phyloP scores from a whole-genome alignment of 768 basidiomycete genomes.

The Mrakia blollopis region DNA sequence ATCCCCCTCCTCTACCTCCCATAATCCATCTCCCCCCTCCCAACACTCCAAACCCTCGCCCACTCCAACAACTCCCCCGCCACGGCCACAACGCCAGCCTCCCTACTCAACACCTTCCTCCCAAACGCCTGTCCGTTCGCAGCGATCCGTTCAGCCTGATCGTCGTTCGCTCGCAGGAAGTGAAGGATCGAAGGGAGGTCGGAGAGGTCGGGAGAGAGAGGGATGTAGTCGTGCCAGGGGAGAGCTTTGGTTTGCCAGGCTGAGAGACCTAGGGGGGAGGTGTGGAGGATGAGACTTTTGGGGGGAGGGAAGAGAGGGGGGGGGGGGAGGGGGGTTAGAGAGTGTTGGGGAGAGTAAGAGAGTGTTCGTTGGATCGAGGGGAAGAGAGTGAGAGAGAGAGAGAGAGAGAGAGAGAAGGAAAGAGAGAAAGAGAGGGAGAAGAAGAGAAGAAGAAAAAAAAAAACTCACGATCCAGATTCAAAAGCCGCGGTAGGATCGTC shows the following conservation, averaged over 20 bases:
- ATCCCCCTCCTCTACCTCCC: neutral
- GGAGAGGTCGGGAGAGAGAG: constrained; percentile 31
- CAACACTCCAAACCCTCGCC: constrained; percentile 23
- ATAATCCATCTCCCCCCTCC: constrained; percentile 7
- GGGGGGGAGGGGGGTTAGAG: neutral
- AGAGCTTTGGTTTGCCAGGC: constrained; percentile 31
- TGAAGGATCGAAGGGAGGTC: constrained; percentile 26
- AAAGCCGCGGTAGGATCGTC: constrained; percentile 24
- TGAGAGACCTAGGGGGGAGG: constrained; percentile 13
- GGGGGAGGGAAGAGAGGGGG: neutral
- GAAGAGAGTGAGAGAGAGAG: neutral
- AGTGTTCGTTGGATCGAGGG: no score
- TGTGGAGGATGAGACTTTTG: constrained; percentile 22
- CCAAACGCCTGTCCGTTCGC: constrained; percentile 21
- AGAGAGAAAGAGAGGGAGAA: neutral
- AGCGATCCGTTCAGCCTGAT: constrained; percentile 27
- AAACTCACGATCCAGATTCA: constrained; percentile 24
- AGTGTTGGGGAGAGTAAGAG: no score
- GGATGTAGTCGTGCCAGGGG: constrained; percentile 31
- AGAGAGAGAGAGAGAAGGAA: neutral
- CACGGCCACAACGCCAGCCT: neutral
- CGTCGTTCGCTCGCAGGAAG: constrained; percentile 31
- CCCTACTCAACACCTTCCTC: constrained; percentile 17
- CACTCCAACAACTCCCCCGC: constrained; percentile 26
- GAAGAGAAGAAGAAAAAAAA: neutral